Evolutionary conservation across 352 stramenopile species (phyloP).

Genomic region (Phytopythium chamaehyphon): DNA sequence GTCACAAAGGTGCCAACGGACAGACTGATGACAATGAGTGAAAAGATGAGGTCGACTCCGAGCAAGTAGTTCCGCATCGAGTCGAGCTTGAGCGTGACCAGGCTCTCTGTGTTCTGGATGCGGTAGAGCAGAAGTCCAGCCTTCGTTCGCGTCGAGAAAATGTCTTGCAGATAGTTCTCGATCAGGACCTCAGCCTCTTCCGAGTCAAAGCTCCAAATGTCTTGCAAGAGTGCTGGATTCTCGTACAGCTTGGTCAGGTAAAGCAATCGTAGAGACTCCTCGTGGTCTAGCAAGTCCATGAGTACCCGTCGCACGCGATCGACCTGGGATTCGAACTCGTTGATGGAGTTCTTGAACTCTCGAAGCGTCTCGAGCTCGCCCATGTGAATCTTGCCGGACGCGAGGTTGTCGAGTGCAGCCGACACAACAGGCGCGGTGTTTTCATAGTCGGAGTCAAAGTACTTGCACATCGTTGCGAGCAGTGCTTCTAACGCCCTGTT

Average conservation of each 20-base stretch:
- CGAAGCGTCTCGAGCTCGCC: slow-evolving; percentile 58
- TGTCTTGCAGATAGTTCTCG: slow-evolving; percentile 79
- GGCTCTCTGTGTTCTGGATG: slow-evolving; percentile 71
- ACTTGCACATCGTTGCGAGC: slow-evolving; percentile 47
- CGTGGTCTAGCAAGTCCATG: slow-evolving; percentile 65
- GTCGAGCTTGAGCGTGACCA: slow-evolving; percentile 79
- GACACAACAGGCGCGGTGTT: slow-evolving; percentile 39
- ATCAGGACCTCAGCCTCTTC: slow-evolving; percentile 76
- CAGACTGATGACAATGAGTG: slow-evolving; percentile 51
- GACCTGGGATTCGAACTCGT: slow-evolving; percentile 69
- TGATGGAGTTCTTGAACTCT: slow-evolving; percentile 65
- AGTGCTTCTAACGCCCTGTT: slow-evolving; percentile 49
- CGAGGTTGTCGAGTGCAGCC: slow-evolving; percentile 44
- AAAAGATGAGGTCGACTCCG: slow-evolving; percentile 71
- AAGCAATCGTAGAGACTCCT: slow-evolving; percentile 56
- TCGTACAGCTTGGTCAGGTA: slow-evolving; percentile 67
- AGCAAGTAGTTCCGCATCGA: slow-evolving; percentile 79
- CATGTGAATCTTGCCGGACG: slow-evolving; percentile 37
- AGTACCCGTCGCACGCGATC: slow-evolving; percentile 51
- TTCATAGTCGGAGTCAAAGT: slow-evolving; percentile 53
- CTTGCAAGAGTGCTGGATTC: slow-evolving; percentile 42
- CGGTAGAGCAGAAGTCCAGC: slow-evolving; percentile 61
- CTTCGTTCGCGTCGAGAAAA: slow-evolving; percentile 73
- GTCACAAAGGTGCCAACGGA: slow-evolving; percentile 60
- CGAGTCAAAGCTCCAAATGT: slow-evolving; percentile 64